Evolutionary conservation across 148 eudicot species (phyloP).

Genomic region (Vaccinium darrowii): DNA sequence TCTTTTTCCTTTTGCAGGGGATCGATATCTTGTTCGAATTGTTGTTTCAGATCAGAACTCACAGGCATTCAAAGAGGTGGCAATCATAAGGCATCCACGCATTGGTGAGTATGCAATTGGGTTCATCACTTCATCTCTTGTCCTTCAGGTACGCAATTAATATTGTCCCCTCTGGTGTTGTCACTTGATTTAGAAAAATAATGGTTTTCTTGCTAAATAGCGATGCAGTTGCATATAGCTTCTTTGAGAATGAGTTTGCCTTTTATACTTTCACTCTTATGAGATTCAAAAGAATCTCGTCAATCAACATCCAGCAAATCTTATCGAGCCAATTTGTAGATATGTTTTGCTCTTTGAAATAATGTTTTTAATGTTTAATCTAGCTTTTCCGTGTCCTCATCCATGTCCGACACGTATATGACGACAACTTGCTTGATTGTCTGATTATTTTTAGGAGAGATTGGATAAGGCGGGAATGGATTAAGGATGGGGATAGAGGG

Average conservation of each 20-base stretch:
- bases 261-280: background rate
- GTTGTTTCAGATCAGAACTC: conserved; percentile 34
- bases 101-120: conserved; percentile 40
- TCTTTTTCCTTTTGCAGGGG: conserved; percentile 9
- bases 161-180: background rate
- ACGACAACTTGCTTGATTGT: background rate
- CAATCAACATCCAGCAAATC: too few species aligned
- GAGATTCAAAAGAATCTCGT: too few species aligned
- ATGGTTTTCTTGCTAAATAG: background rate
- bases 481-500: too few species aligned
- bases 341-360: too few species aligned
- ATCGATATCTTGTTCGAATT: conserved; percentile 8
- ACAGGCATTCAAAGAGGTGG: conserved; percentile 45
- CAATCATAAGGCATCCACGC: conserved; percentile 45
- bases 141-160: conserved; percentile 32
- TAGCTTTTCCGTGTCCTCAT: background rate
- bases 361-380: too few species aligned
- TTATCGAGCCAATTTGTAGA: too few species aligned
- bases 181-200: background rate
- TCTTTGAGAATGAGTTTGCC: background rate
- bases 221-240: background rate
- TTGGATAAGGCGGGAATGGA: too few species aligned
- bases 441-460: too few species aligned
- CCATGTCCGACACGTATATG: background rate
- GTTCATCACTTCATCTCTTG: conserved; percentile 39